Base-by-base conservation (phyloP, 768 basidiomycete species). In the Podaxis pistillaris region DNA sequence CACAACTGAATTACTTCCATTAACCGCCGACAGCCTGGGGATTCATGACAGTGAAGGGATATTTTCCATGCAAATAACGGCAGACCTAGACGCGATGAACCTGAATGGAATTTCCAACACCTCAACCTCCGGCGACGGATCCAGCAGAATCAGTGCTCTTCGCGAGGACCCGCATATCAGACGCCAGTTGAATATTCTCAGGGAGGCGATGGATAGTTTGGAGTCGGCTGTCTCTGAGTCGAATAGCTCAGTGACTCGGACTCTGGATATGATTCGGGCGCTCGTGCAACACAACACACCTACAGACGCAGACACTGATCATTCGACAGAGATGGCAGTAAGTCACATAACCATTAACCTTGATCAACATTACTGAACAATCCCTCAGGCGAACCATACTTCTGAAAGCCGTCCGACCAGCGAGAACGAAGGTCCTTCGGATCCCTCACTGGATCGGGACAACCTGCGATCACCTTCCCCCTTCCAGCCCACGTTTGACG, bases 151-250 rank as follows among this genome's bases (percentile, higher is more conserved):
- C 30, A 60, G 17, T 26, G 4, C n/a, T 26, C 26, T 26, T 6
- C 33, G 19, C 40, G 49, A 26, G 33, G 58, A 26, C 26, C 36
- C 58, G 5, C 49, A 37, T n/a, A 51, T 52, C 36, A 37, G 58
- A 0, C 49, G 36, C 33, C 49, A 57, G 37, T 26, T 60, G 33
- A 51, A 19, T 30, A 40, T 56, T 26, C 53, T 62, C 9, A 40
- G 54, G 46, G 54, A 62, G 47, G 61, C 54, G 13, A 49, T 62
- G 54, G 54, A 56, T n/a, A 56, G 17, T 33, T 28, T 62, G 24
- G 54, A 50, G 41, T 56, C 54, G 28, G 61, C 61, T 13, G 61
- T 47, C 3, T 62, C 61, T 26, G 55, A 30, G 3, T 56, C 61
- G 9, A 62, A n/a, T 28, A 55, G 38, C 46, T 49, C 61, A 26